Evolutionary conservation across 352 stramenopile species (phyloP).

Genomic region (Pythium sp.): DNA sequence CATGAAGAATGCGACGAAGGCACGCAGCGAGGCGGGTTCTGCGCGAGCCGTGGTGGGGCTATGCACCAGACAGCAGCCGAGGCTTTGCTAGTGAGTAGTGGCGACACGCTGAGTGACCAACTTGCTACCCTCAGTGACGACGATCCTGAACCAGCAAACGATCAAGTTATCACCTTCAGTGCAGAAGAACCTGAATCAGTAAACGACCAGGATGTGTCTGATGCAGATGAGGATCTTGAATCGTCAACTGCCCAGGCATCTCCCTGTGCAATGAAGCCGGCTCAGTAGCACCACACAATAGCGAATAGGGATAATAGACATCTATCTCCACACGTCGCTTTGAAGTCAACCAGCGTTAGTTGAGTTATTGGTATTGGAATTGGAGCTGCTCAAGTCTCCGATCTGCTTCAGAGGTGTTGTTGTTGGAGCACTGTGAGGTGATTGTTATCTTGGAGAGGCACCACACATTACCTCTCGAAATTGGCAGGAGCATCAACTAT

Average conservation of each 20-base stretch:
- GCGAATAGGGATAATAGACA: not conserved
- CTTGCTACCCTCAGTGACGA: not conserved
- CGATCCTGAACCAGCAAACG: not conserved
- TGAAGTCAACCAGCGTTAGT: not conserved
- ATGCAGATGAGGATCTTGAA: not conserved
- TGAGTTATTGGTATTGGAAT: not conserved
- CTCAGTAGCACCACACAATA: not conserved
- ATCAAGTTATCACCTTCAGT: too few relatives aligned
- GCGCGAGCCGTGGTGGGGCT: not conserved
- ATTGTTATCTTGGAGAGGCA: too few relatives aligned
- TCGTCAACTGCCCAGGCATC: not conserved
- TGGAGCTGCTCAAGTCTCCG: not conserved
- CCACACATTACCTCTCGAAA: not conserved
- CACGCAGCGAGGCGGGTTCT: not conserved
- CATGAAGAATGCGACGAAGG: slow-evolving; percentile 1
- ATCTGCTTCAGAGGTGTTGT: too few relatives aligned
- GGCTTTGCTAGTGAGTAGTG: not conserved
- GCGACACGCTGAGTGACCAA: not conserved
- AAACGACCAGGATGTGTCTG: not conserved
- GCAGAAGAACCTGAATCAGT: not conserved
- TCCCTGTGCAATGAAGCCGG: not conserved
- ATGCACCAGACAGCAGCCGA: not conserved
- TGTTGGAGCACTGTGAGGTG: too few relatives aligned
- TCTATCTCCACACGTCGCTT: not conserved
- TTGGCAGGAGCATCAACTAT: not conserved